Base-by-base conservation (phyloP, 805 yeast genomes). In the Wickerhamiella azyma region DNA sequence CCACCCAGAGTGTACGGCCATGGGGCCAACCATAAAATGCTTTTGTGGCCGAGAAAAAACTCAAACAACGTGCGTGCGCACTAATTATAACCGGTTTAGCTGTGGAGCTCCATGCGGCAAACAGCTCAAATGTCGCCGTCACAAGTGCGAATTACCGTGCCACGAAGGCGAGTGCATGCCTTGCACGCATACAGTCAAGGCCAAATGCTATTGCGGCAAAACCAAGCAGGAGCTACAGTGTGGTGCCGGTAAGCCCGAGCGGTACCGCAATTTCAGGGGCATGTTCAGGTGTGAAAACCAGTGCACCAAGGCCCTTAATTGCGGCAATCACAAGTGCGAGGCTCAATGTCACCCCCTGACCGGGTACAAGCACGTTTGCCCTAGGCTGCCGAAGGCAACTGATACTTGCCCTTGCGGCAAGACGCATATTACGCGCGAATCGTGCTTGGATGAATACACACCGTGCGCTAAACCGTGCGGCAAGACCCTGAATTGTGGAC, bases 281-380 rank as follows among this genome's bases (percentile, higher is more conserved):
- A 26, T 26, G 11, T 42, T 24, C 26, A 75, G 82, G 2, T 85
- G 95, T 62, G 76, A 77, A 38, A 65, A 67, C 14, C 63, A 64
- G 6, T 85, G 95, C 65, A 73, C 72, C 1, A 63, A 68, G 45
- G 49, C 53, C 5, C 58, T 77, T 24, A 49, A 62, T 0, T 64
- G 69, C 48, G 76, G 80, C 36, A 57, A 57, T 10, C 84, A 78
- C 54, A 7, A 14, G 36, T 78, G 84, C 58, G 56, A 63, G 26
- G 69, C 67, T 52, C 58, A 65, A 45, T 74, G 95, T 56, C 83
- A 76, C 37, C 46, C 29, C 36, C 11, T 35, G 9, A 14, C 26
- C 32, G 9, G 29, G 9, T 6, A 33, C 33, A 5, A 16, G n/a
- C 56, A 52, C 19, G 37, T 9, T 2, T 54, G 57, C 43, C 45